Base-by-base conservation (phyloP, 2,329 filamentous ascomycete species). In the Penicillium capsulatum region DNA sequence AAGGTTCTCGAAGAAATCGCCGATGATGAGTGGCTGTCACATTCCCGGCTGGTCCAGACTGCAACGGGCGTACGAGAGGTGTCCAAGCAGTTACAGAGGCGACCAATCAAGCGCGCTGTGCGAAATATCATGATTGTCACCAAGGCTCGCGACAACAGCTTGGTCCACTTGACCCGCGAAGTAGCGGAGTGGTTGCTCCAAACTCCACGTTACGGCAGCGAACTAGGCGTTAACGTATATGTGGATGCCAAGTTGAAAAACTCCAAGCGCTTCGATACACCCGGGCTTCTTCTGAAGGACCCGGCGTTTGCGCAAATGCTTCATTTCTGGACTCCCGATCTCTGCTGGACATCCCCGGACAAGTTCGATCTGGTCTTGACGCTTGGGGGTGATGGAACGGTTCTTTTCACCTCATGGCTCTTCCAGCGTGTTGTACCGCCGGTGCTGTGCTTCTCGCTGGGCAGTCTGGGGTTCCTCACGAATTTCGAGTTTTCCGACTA, bases 41-140 rank as follows among this genome's bases (percentile, higher is more conserved):
- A 97, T 68, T 95, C 88, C 7, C 81, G 90, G 38, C 78, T 98
- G 29, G 87, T 96, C 58, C 91, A 96, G 71, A 98, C 92, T 1
- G 92, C 92, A 35, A 94, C 88, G 0, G 86, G 89, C 32, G 92
- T 98, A 14, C 82, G 92, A 37, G 92, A 98, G 67, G 90, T 98
- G 9, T 94, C 89, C 11, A 91, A 94, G 66, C 92, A 97, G 68
- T 75, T 98, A 42, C 91, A 95, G 69, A 81, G 91, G 40, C 80
- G 88, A 28, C 91, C 92, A 15, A 88, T 97, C 66, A 92, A 86
- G 68, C 83, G 90, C 51, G 90, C 90, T 8, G 90, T 98, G 32
- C 81, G 80, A 59, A 96, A 88, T 63, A 80, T 98, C 58, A 97
- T 98, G 92, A 95, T 98, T 58, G 87, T 98, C 50, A 98, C 92